phyloP scores from a whole-genome alignment of 371 early-diverging fungal genomes.

The Actinomortierella wolfii region DNA sequence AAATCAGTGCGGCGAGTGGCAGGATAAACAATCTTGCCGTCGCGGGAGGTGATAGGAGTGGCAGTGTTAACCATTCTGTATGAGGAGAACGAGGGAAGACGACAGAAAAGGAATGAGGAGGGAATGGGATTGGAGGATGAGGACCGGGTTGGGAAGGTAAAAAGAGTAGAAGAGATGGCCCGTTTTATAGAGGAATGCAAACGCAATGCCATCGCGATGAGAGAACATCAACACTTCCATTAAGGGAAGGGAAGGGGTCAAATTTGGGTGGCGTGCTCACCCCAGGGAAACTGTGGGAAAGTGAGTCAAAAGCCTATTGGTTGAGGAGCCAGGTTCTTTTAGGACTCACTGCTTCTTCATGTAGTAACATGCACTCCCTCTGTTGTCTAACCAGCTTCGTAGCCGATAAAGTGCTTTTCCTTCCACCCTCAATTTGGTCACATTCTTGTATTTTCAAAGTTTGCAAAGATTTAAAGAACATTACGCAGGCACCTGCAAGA shows the following conservation, averaged over 20 bases:
- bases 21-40: constrained; percentile 45
- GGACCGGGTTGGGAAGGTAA: neutral
- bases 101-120: neutral
- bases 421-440: neutral
- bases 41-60: constrained; percentile 15
- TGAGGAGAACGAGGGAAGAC: neutral
- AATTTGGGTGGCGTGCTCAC: neutral
- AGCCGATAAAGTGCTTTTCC: too few species aligned
- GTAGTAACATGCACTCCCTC: neutral
- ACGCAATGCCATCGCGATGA: neutral
- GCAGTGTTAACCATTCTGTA: constrained; percentile 21
- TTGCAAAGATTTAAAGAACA: too few species aligned
- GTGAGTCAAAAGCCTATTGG: neutral
- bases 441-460: neutral
- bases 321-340: neutral
- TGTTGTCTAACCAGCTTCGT: too few species aligned
- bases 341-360: neutral
- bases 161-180: neutral
- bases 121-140: neutral
- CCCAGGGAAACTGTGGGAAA: neutral
- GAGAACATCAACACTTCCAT: neutral
- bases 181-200: neutral
- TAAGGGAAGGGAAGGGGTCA: neutral
- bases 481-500: too few species aligned
- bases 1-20: constrained; percentile 50